Conservation (phyloP, 1,284 basidiomycete genomes). For the Cutaneotrichosporon dermatis region DNA sequence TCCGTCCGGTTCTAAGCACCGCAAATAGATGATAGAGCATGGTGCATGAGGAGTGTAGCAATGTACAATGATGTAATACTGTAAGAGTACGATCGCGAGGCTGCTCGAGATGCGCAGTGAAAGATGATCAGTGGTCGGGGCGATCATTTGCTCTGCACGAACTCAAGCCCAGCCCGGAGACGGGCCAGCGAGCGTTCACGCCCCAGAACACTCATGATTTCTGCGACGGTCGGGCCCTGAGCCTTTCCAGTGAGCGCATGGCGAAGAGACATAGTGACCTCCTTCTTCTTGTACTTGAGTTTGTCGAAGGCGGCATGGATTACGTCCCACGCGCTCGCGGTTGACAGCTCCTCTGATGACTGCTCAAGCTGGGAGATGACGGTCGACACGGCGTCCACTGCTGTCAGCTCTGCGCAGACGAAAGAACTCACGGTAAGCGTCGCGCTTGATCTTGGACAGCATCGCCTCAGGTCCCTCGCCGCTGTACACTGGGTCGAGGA, state of each 20-base stretch:
- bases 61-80: background rate
- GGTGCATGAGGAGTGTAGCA: slow-evolving; percentile 1
- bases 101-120: background rate
- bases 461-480: slow-evolving; percentile 59
- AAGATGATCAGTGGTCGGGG: background rate
- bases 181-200: slow-evolving; percentile 20
- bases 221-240: slow-evolving; percentile 34
- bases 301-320: slow-evolving; percentile 53
- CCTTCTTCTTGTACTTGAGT: slow-evolving; percentile 53
- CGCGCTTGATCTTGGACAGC: slow-evolving; percentile 51
- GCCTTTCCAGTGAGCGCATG: slow-evolving; percentile 72
- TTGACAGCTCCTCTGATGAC: slow-evolving; percentile 25
- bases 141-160: background rate
- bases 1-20: too few relatives aligned
- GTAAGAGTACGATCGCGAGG: background rate
- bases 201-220: slow-evolving; percentile 33
- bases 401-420: slow-evolving; percentile 8
- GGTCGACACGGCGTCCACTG: slow-evolving; percentile 22
- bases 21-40: background rate
- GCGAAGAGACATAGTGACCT: slow-evolving; percentile 66
- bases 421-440: slow-evolving; percentile 50
- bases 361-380: slow-evolving; percentile 15
- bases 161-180: slow-evolving; percentile 17
- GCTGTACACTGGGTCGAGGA: slow-evolving; percentile 60
- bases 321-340: slow-evolving; percentile 46